A percentile compares a stretch with the other conserved stretches of the same genome.
Conservation (phyloP, 768 basidiomycete genomes). For the Suillus decipiens region DNA sequence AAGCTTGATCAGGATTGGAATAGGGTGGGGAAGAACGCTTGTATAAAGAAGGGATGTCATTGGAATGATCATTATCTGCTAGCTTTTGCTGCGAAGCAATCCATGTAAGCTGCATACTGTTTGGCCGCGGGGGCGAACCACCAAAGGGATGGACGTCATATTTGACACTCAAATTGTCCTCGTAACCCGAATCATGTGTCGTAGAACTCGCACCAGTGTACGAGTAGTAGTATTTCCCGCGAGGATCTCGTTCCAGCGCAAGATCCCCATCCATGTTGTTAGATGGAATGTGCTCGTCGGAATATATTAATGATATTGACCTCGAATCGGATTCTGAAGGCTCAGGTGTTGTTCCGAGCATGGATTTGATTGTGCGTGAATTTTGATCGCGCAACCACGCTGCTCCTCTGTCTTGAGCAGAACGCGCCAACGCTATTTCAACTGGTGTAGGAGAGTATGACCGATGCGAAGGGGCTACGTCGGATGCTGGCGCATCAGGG, state of each 20-base stretch:
- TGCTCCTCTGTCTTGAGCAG: constrained; percentile 66
- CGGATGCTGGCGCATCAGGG: constrained; percentile 17
- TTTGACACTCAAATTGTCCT: constrained; percentile 45
- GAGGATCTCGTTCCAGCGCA: constrained; percentile 62
- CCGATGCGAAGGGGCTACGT: constrained; percentile 30
- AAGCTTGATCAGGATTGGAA: constrained; percentile 20
- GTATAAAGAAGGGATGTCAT: constrained; percentile 15
- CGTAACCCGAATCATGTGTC: constrained; percentile 53
- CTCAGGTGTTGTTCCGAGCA: constrained; percentile 57
- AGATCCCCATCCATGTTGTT: constrained; percentile 59
- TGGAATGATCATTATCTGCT: constrained; percentile 22
- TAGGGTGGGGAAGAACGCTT: constrained; percentile 8
- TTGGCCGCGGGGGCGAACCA: constrained; percentile 46
- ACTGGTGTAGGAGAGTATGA: constrained; percentile 44
- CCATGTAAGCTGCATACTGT: constrained; percentile 69
- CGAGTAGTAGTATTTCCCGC: constrained; percentile 77
- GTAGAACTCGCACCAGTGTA: constrained; percentile 57
- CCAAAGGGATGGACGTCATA: constrained; percentile 31
- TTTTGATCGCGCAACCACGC: constrained; percentile 87
- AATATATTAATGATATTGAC: constrained; percentile 38
- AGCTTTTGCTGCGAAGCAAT: constrained; percentile 53
- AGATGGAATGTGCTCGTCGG: constrained; percentile 36
- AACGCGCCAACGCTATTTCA: constrained; percentile 39
- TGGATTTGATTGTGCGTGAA: constrained; percentile 59
- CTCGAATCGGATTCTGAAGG: constrained; percentile 58